Conservation (phyloP, 2,329 filamentous ascomycete genomes). For the Blastomyces emzantsi region DNA sequence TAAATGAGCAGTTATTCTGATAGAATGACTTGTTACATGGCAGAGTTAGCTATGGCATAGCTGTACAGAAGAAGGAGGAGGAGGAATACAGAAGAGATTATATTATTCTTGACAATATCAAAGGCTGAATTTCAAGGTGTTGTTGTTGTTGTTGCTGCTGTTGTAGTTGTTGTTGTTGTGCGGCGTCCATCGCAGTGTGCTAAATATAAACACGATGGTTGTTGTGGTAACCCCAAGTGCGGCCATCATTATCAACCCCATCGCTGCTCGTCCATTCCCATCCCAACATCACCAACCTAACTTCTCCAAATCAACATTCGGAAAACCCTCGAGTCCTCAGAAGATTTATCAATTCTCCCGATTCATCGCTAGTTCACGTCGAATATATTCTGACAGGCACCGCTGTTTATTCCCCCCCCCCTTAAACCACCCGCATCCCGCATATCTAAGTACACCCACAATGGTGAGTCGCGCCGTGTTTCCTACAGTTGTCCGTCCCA, state of each 20-base stretch:
- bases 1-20: too few species aligned
- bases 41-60: too few species aligned
- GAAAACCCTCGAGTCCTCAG: not conserved
- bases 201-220: not conserved
- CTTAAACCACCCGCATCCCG: not conserved
- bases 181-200: not conserved
- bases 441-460: not conserved
- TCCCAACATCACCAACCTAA: not conserved
- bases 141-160: too few species aligned
- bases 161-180: too few species aligned
- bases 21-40: too few species aligned
- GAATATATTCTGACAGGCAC: not conserved
- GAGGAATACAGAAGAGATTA: too few species aligned
- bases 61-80: too few species aligned
- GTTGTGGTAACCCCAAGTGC: not conserved
- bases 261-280: not conserved
- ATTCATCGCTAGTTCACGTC: not conserved
- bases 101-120: too few species aligned
- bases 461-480: constrained; percentile 1
- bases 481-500: not conserved
- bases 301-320: not conserved
- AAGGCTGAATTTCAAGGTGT: too few species aligned
- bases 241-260: not conserved
- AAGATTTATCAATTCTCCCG: not conserved
- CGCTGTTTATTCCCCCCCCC: not conserved